A percentile compares a stretch with the other conserved stretches of the same genome.
Evolutionary conservation across 352 stramenopile species (phyloP).

Genomic region (Pythium sp.): DNA sequence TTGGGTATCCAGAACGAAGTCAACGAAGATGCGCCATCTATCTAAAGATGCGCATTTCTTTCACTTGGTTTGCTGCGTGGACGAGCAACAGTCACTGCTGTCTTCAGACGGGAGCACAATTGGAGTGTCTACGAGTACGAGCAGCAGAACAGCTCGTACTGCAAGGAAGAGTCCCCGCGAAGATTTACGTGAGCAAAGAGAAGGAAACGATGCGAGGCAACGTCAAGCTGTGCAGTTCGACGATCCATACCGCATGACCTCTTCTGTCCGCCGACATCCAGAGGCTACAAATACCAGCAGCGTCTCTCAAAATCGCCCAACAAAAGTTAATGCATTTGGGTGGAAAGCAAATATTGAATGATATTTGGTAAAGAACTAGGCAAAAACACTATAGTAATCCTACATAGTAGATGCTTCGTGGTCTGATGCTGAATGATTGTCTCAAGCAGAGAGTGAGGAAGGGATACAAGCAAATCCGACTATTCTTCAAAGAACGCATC

Average conservation of each 20-base stretch:
- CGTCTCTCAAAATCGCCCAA: neutral
- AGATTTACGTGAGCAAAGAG: neutral
- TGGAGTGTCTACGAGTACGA: neutral
- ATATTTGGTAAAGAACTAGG: conserved; percentile 5
- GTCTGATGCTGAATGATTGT: neutral
- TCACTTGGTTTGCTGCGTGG: neutral
- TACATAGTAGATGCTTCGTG: neutral
- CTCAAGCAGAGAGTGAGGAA: neutral
- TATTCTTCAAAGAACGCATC: conserved; percentile 71
- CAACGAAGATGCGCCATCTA: neutral
- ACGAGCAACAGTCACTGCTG: neutral
- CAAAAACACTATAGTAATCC: conserved; percentile 1
- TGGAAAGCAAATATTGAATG: neutral
- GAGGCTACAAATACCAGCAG: neutral
- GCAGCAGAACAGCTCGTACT: neutral
- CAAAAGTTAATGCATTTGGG: neutral
- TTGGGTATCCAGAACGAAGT: neutral
- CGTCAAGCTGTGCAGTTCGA: neutral
- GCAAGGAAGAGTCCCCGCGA: neutral
- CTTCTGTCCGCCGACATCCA: neutral
- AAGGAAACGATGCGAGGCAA: neutral
- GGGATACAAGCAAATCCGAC: neutral
- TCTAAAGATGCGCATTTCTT: neutral
- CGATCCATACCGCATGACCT: neutral
- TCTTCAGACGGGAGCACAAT: neutral